These are phyloP conservation scores for Spathaspora hagerdaliae DNA, from an alignment of 805 yeast genomes.

Conservation along the genomic window DNA sequence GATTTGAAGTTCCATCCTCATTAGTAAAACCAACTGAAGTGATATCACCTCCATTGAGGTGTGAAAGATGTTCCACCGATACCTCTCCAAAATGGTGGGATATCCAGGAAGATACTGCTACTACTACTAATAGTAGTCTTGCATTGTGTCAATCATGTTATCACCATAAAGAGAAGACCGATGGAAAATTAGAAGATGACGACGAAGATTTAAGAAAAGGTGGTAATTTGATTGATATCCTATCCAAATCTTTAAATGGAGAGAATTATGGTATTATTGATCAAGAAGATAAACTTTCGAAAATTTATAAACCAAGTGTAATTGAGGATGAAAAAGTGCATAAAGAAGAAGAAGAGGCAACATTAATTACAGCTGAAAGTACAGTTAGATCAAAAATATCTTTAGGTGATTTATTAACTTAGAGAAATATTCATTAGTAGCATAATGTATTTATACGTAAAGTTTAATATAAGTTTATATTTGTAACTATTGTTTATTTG, in stretches of 20 bases:
- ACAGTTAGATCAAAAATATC: slow-evolving; percentile 14
- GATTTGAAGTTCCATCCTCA: background rate
- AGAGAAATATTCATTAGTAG: background rate
- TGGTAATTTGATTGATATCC: slow-evolving; percentile 15
- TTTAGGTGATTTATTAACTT: slow-evolving; percentile 18
- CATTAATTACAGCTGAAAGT: background rate
- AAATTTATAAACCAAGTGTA: background rate
- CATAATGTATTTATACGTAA: no score
- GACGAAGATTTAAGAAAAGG: slow-evolving; percentile 6
- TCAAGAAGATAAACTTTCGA: slow-evolving; percentile 17
- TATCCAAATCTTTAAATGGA: slow-evolving; percentile 29
- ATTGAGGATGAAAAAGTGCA: background rate
- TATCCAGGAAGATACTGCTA: background rate
- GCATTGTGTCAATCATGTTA: slow-evolving; percentile 30
- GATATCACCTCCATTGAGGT: slow-evolving; percentile 2
- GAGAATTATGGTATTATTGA: slow-evolving; percentile 27
- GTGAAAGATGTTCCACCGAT: slow-evolving; percentile 19
- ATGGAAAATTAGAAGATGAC: slow-evolving; percentile 10
- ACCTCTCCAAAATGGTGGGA: slow-evolving; percentile 39
- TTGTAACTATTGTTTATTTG: no score
- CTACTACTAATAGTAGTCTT: no score
- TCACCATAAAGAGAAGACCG: slow-evolving; percentile 13
- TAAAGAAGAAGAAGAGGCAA: background rate
- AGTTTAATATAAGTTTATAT: no score
- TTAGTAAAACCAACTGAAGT: background rate